Percentiles rank a stretch among this genome's conserved stretches.
phyloP scores from a whole-genome alignment of 108 stramenopile genomes.

The Parietichytrium sp. region DNA sequence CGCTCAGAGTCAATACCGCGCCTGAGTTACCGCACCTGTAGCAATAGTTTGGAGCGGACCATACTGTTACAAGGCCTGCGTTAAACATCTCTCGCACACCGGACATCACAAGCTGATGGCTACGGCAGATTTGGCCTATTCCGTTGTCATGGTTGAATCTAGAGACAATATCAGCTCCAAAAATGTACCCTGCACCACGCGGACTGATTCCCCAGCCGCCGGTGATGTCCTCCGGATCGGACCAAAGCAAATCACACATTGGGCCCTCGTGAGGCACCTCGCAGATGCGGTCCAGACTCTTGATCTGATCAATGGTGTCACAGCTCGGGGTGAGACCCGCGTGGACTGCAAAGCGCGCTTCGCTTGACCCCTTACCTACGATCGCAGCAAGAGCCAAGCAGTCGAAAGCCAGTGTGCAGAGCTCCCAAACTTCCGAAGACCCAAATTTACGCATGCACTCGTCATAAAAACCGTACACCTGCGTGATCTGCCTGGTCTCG shows the following conservation, averaged over 20 bases:
- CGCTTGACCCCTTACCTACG: slow-evolving; percentile 90
- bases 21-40: slow-evolving; percentile 98
- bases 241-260: slow-evolving; percentile 97
- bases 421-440: slow-evolving; percentile 90
- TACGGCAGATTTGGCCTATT: slow-evolving; percentile 74
- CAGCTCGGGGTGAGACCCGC: slow-evolving; percentile 91
- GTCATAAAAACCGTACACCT: slow-evolving; percentile 97
- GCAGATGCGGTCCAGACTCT: slow-evolving; percentile 88
- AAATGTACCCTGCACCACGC: slow-evolving; percentile 94
- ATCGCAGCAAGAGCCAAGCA: slow-evolving; percentile 91
- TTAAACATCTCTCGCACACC: slow-evolving; percentile 97
- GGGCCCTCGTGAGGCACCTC: slow-evolving; percentile 97
- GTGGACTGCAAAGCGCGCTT: slow-evolving; percentile 68
- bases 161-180: slow-evolving; percentile 81
- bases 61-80: slow-evolving; percentile 91
- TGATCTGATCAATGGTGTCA: slow-evolving; percentile 91
- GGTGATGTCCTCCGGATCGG: slow-evolving; percentile 89
- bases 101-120: slow-evolving; percentile 92
- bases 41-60: slow-evolving; percentile 97
- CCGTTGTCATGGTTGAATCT: slow-evolving; percentile 85
- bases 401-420: slow-evolving; percentile 94
- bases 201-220: slow-evolving; percentile 92
- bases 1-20: slow-evolving; percentile 97
- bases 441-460: slow-evolving; percentile 97
- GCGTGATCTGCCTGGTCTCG: slow-evolving; percentile 87